Base-by-base conservation (phyloP, 78 protist genomes). In the Pigoraptor vietnamica region DNA sequence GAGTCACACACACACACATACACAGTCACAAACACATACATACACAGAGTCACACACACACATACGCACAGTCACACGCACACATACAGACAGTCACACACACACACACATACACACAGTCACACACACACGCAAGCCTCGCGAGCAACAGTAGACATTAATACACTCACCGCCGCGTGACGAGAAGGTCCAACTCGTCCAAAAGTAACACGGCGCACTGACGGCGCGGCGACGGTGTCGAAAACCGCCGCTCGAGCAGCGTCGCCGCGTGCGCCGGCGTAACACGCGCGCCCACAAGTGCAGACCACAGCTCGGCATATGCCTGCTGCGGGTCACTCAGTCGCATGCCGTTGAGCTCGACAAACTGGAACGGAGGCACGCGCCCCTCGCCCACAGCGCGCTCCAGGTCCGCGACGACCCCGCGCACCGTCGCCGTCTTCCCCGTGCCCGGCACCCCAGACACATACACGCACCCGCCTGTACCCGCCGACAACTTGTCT, bases 401-500 rank as follows among this genome's bases (percentile, higher is more conserved):
- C 23, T 84, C 81, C 38, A 92, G 81, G 34, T 0, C 9, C 25
- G 93, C 83, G 0, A 67, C 92, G 14, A 87, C 91, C 36, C 87
- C 93, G 23, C 0, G 94, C 34, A 92, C 92, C 24, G 94, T 91
- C n/a, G 96, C 94, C 0, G 96, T 94, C 40, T 94, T 94, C 36
- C 94, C 96, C 14, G 90, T 88, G 67, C 90, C 90, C 0, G 90
- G 90, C 82, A 88, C 81, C 39, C 90, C 90, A 9, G 36, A 24
- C 23, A 88, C 38, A 25, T 23, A 88, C 24, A 88, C 0, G 25
- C 90, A 88, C 39, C 55, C 90, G 29, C 39, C 19, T 23, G 23
- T 21, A 19, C 32, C 32, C 24, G 1, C 81, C 33, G 0, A 32
- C 38, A 88, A 6, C 40, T 38, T 39, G 23, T 9, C 0, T 38